These are phyloP conservation scores for Magnaporthiopsis incrustans DNA, from an alignment of 2,329 filamentous ascomycete genomes.

Conservation along the genomic window DNA sequence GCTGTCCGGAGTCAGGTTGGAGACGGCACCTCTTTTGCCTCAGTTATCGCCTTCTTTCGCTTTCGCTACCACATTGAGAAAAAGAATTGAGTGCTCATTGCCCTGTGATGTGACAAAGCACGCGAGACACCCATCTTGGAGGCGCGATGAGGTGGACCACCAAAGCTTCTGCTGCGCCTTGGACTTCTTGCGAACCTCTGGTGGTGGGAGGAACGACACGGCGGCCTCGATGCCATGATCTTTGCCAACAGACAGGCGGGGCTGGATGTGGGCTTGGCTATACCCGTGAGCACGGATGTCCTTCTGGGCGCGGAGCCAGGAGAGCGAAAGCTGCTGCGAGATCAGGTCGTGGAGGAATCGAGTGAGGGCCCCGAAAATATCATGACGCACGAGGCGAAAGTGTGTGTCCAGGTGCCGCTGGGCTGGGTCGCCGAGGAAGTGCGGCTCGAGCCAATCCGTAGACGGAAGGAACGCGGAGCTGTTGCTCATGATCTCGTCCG, in stretches of 20 bases:
- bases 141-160: conserved; percentile 1
- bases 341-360: conserved; percentile 20
- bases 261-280: conserved; percentile 29
- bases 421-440: conserved; percentile 21
- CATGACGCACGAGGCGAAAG: conserved; percentile 48
- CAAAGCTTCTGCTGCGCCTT: background rate
- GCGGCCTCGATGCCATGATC: background rate
- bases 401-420: conserved; percentile 42
- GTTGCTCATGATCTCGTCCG: conserved; percentile 27
- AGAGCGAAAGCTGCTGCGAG: background rate
- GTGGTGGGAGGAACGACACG: background rate
- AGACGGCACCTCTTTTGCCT: background rate
- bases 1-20: background rate
- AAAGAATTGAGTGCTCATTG: conserved; percentile 1
- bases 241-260: conserved; percentile 22
- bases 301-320: background rate
- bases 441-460: conserved; percentile 12
- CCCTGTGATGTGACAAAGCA: background rate
- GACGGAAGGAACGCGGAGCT: conserved; percentile 30
- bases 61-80: background rate
- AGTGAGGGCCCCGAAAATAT: conserved; percentile 44
- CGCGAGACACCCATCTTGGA: conserved; percentile 2
- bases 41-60: background rate
- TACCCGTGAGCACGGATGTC: conserved; percentile 1
- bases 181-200: background rate